Evolutionary conservation across 2,329 filamentous ascomycete genomes (phyloP).

Genomic region (Exophiala phaeomuriformis): DNA sequence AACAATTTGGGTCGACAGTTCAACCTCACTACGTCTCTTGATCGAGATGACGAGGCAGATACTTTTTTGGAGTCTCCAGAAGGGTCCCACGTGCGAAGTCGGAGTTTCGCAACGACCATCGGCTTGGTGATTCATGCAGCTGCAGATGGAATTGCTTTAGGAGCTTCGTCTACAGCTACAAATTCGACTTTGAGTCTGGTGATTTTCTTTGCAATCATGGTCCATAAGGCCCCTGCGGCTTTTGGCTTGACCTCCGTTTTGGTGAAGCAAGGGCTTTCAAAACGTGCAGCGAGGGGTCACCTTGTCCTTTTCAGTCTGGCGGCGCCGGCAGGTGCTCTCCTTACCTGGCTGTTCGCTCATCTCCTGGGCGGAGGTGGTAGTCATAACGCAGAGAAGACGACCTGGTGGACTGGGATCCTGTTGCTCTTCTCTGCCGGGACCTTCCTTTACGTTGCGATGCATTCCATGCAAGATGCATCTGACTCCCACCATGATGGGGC

Average conservation of each 20-base stretch:
- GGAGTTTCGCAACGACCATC: conserved; percentile 73
- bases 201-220: conserved; percentile 92
- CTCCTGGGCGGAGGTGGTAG: conserved; percentile 52
- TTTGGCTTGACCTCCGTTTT: conserved; percentile 89
- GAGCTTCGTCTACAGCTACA: conserved; percentile 71
- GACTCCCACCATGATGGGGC: conserved; percentile 34
- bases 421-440: conserved; percentile 93
- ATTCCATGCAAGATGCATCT: conserved; percentile 75
- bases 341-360: conserved; percentile 73
- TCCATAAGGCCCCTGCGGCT: conserved; percentile 92
- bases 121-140: conserved; percentile 94
- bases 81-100: conserved; percentile 44
- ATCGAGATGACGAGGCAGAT: conserved; percentile 34
- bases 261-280: conserved; percentile 83
- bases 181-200: conserved; percentile 76
- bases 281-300: conserved; percentile 74
- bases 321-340: conserved; percentile 75
- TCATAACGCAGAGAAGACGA: conserved; percentile 54
- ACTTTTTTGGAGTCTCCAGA: conserved; percentile 49
- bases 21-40: conserved; percentile 38
- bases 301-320: conserved; percentile 86
- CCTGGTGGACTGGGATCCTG: conserved; percentile 87
- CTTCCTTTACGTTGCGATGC: conserved; percentile 98
- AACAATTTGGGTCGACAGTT: conserved; percentile 63
- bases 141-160: conserved; percentile 91